These are phyloP conservation scores for Plasmodium vinckei DNA, from an alignment of 169 alveolate species.

Conservation along the genomic window DNA sequence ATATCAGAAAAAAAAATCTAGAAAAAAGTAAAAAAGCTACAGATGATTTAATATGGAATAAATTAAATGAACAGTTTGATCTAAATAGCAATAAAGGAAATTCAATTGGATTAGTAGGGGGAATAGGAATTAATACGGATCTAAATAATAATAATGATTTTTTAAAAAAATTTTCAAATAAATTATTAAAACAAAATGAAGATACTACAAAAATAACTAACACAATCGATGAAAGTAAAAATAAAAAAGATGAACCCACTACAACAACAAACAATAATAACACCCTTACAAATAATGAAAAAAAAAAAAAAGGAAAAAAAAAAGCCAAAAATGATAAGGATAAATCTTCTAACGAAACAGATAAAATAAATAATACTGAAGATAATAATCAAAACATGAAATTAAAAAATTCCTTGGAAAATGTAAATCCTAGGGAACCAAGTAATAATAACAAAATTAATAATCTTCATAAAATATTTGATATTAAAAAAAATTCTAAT, in stretches of 20 bases:
- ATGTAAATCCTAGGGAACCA: conserved; percentile 31
- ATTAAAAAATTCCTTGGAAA: conserved; percentile 20
- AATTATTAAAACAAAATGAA: background rate
- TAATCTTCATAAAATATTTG: conserved; percentile 3
- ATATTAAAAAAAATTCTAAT: conserved; percentile 6
- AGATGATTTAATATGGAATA: conserved; percentile 68
- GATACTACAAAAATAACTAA: background rate
- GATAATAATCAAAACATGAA: conserved; percentile 8
- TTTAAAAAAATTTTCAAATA: background rate
- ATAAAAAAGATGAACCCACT: background rate
- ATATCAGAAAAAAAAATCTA: conserved; percentile 39
- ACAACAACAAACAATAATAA: background rate
- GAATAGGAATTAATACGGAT: background rate
- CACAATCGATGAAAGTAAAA: background rate
- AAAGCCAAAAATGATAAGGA: conserved; percentile 1
- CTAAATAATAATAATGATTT: background rate
- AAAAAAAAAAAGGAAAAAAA: conserved; percentile 16
- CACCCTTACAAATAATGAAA: background rate
- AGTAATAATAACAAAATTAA: conserved; percentile 31
- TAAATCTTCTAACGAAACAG: background rate
- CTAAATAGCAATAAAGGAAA: conserved; percentile 7
- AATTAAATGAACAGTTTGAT: conserved; percentile 71
- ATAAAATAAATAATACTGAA: background rate
- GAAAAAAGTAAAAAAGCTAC: conserved; percentile 37
- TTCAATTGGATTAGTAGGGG: background rate